phyloP scores from a whole-genome alignment of 73 alveolate genomes.

The Paramecium sexaurelia region DNA sequence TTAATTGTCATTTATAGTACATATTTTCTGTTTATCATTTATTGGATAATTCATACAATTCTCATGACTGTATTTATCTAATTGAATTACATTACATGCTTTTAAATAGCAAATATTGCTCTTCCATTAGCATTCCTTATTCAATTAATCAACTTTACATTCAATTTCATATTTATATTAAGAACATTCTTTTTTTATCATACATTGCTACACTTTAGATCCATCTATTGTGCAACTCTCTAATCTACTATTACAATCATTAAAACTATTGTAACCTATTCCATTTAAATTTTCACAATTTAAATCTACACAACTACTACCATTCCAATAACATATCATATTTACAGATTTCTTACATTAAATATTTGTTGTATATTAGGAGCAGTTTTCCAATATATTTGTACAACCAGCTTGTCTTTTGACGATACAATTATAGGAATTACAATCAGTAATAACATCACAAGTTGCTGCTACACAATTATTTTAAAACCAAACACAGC shows the following conservation, averaged over 20 bases:
- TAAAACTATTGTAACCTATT: neutral
- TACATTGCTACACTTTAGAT: neutral
- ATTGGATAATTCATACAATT: neutral
- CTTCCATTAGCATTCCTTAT: neutral
- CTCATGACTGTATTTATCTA: neutral
- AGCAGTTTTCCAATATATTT: neutral
- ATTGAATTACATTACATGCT: neutral
- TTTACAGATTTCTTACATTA: neutral
- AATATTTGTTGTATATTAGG: neutral
- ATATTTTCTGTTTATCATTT: neutral
- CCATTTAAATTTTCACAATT: neutral
- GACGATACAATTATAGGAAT: neutral
- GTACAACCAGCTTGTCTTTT: neutral
- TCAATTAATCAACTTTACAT: neutral
- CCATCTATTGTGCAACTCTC: neutral
- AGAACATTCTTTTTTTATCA: neutral
- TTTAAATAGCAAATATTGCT: neutral
- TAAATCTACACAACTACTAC: neutral
- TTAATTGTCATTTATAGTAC: conserved; percentile 7
- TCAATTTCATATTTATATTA: neutral
- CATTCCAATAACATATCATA: neutral
- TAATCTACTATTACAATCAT: neutral
- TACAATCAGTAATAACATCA: neutral
- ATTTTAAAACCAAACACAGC: neutral
- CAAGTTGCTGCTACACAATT: neutral